Conservation (phyloP, 2,329 filamentous ascomycete genomes). For the Neonectria sp. region DNA sequence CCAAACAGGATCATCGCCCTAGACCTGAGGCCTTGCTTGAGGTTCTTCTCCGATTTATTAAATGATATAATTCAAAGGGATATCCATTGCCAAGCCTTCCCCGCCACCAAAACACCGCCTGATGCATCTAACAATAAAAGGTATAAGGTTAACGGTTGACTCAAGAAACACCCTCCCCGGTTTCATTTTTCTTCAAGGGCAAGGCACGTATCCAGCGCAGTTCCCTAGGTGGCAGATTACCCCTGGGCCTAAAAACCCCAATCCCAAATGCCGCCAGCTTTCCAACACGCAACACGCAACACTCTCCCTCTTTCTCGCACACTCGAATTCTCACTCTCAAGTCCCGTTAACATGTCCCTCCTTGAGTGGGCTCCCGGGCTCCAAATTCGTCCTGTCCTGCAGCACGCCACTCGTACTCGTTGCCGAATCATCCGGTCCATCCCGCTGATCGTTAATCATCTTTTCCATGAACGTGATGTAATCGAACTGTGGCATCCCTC, state of each 20-base stretch:
- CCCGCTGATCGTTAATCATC: slow-evolving; percentile 70
- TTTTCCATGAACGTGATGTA: slow-evolving; percentile 98
- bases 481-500: slow-evolving; percentile 90
- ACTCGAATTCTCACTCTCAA: slow-evolving; percentile 28
- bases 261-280: background rate
- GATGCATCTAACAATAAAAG: slow-evolving; percentile 40
- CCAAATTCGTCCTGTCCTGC: slow-evolving; percentile 54
- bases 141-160: slow-evolving; percentile 29
- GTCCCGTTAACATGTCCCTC: slow-evolving; percentile 54
- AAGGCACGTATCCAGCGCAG: slow-evolving; percentile 24
- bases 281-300: slow-evolving; percentile 12
- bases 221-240: slow-evolving; percentile 21
- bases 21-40: no score
- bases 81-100: slow-evolving; percentile 41
- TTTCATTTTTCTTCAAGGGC: slow-evolving; percentile 22
- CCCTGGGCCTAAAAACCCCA: slow-evolving; percentile 20
- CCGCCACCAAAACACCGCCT: slow-evolving; percentile 40
- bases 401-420: slow-evolving; percentile 48
- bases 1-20: no score
- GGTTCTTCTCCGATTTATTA: background rate
- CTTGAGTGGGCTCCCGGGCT: slow-evolving; percentile 51
- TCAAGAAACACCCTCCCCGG: slow-evolving; percentile 20
- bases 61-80: slow-evolving; percentile 46
- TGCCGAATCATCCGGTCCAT: slow-evolving; percentile 45
- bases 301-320: slow-evolving; percentile 17